These are phyloP conservation scores for Chaetomium globosum DNA, from an alignment of 2,329 filamentous ascomycete genomes.

Conservation along the genomic window DNA sequence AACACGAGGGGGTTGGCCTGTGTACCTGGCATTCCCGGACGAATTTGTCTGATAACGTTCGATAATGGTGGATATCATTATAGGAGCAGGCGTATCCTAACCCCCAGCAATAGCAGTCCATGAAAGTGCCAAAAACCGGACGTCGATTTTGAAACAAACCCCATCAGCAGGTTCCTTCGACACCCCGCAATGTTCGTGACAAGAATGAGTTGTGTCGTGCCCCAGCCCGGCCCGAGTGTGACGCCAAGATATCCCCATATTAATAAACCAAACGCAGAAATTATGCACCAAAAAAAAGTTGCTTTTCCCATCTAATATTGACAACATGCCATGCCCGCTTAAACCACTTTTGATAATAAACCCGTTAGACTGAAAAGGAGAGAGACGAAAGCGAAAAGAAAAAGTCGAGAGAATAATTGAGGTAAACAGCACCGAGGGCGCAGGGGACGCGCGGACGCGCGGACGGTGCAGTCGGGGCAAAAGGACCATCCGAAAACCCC, in stretches of 20 bases:
- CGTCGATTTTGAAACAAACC: conserved; percentile 14
- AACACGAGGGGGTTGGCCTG: background rate
- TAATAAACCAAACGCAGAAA: conserved; percentile 4
- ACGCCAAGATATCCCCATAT: conserved; percentile 17
- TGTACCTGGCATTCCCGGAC: background rate
- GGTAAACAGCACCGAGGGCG: background rate
- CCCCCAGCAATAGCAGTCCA: background rate
- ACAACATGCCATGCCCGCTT: conserved; percentile 26
- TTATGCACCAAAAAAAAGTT: conserved; percentile 17
- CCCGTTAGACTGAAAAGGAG: conserved; percentile 14
- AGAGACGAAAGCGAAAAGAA: conserved; percentile 5
- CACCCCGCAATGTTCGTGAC: conserved; percentile 2
- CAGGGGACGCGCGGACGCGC: background rate
- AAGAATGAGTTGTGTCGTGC: conserved; percentile 14
- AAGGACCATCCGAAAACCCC: conserved; percentile 17
- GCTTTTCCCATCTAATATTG: conserved; percentile 29
- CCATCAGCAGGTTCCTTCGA: conserved; percentile 5
- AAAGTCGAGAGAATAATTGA: background rate
- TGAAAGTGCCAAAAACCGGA: background rate
- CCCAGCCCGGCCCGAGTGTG: background rate
- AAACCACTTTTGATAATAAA: conserved; percentile 21
- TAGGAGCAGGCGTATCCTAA: background rate
- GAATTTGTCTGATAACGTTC: background rate
- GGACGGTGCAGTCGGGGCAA: background rate
- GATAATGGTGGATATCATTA: conserved; percentile 10